phyloP scores from a whole-genome alignment of 371 early-diverging fungal genomes.

The Chytridium lagenaria region DNA sequence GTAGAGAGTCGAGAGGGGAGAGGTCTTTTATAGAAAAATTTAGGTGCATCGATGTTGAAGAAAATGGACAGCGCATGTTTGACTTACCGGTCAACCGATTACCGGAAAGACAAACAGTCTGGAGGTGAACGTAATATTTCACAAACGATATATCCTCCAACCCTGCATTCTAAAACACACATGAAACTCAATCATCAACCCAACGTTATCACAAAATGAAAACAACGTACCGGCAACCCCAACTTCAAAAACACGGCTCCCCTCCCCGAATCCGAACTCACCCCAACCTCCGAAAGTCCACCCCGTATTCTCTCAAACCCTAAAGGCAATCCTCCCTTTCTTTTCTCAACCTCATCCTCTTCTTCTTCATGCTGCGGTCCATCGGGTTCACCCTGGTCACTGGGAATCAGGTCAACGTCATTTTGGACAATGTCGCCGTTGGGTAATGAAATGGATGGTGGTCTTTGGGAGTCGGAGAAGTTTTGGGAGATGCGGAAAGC shows the following conservation, averaged over 20 bases:
- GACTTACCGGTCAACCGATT: slow-evolving; percentile 47
- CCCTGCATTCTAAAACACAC: slow-evolving; percentile 39
- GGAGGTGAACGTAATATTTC: slow-evolving; percentile 44
- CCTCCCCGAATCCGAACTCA: not conserved
- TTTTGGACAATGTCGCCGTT: not conserved
- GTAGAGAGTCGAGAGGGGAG: slow-evolving; percentile 41
- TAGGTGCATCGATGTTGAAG: not conserved
- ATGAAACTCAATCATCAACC: not conserved
- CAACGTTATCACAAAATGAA: not conserved
- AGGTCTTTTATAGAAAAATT: slow-evolving; percentile 33
- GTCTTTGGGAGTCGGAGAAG: no score
- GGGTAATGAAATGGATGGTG: no score
- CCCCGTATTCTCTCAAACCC: not conserved
- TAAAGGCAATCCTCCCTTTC: not conserved
- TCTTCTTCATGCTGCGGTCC: not conserved
- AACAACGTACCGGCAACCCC: not conserved
- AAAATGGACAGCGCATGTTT: not conserved
- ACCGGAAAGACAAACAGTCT: slow-evolving; percentile 50
- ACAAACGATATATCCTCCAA: slow-evolving; percentile 44
- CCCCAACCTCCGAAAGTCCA: not conserved
- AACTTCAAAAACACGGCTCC: not conserved
- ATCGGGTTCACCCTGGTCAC: not conserved
- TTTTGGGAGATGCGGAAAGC: no score
- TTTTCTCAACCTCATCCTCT: not conserved
- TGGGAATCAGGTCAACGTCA: not conserved